Evolutionary conservation across 140 eudicot genomes (phyloP), one percentile per base, ranked within the genome.

Genomic region (Flaveria floridana): DNA sequence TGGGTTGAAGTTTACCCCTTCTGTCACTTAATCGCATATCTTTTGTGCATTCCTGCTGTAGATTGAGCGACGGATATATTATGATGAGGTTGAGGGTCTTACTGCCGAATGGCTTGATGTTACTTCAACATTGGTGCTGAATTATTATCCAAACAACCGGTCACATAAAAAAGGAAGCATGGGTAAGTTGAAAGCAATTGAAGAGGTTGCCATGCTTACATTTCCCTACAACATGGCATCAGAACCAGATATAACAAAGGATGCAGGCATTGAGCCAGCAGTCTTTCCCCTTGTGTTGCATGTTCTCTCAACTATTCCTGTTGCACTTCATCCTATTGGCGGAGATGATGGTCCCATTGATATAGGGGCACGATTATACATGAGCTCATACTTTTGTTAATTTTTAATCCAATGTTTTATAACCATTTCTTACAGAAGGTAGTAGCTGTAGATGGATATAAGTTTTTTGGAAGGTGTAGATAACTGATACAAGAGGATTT

Each of bases 331-430:
- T 63, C 92, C 97, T 21, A 77, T 95, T 80, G 99, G 96, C 26
- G 99, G 97, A 18, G 95, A 91, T 63, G 88, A 86, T 78, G 92
- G 97, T 26, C 95, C 97, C 6, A 78, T 87, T 16, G 99, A 95
- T 80, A 87, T 95, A 16, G 96, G 86, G 57, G 95, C 96, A 76
- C 89, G 95, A 82, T 65, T 95, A 72, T 91, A 82, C 76, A 56
- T 74, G 65, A 81, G 87, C 82, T 95, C 97, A 4, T 91, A 95
- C 76, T 83, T 86, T 64, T 66, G 75, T 75, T 85, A 52, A 72
- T 42, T 14, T 14, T 16, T 18, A 23, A 19, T 50, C 44, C 62
- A 10, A 52, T 74, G 51, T 19, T 11, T 6, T 68, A 74, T 79
- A 74, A 67, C 56, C 21, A 28, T 16, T 37, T 16, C 53, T 52